Conservation (phyloP, 2,329 filamentous ascomycete species). For the Exophiala bonariae region DNA sequence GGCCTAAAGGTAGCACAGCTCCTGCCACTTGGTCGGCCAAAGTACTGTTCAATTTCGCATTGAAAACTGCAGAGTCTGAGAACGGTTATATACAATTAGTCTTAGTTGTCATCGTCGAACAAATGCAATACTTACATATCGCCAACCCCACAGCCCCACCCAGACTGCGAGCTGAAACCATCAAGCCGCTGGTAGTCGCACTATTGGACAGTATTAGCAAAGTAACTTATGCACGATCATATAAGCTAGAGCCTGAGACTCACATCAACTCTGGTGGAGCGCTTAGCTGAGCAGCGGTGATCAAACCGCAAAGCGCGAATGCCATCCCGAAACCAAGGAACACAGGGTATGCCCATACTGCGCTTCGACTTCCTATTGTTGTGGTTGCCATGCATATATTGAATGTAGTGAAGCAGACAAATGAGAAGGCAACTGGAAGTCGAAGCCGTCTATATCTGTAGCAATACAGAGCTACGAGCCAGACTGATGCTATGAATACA, state of each 20-base stretch:
- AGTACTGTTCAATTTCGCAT: background rate
- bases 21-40: constrained; percentile 1
- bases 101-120: too few relatives aligned
- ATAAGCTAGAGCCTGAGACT: too few relatives aligned
- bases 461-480: background rate
- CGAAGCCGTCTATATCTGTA: constrained; percentile 4
- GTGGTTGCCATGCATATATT: constrained; percentile 1
- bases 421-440: constrained; percentile 11
- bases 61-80: constrained; percentile 6
- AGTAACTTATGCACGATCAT: too few relatives aligned
- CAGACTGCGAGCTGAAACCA: constrained; percentile 8
- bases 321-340: constrained; percentile 12
- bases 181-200: constrained; percentile 9
- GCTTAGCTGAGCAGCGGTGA: constrained; percentile 10
- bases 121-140: background rate
- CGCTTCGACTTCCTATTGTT: constrained; percentile 1
- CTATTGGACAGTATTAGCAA: too few relatives aligned
- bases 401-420: constrained; percentile 11
- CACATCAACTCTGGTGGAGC: constrained; percentile 12
- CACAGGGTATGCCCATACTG: constrained; percentile 11
- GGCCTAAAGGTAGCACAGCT: constrained; percentile 2
- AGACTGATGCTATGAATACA: background rate
- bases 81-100: too few relatives aligned
- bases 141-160: constrained; percentile 10
- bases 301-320: constrained; percentile 7